Evolutionary conservation across 192 early-diverging fungal species (phyloP), one percentile per base, ranked within the genome.

Genomic region (Anaeromyces robustus): DNA sequence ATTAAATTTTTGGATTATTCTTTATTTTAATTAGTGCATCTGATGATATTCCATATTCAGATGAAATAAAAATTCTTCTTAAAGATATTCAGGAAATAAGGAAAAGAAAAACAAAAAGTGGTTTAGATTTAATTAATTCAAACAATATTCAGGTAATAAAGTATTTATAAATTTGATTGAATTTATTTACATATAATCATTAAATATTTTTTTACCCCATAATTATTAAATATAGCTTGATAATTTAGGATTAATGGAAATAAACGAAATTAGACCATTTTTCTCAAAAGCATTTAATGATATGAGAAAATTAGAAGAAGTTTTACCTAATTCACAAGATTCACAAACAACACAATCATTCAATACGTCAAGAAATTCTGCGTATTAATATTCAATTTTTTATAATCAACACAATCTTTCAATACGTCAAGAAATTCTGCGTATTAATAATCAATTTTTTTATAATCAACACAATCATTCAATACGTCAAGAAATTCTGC

Each of bases 241-340:
- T 83, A 94, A 95, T 80, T 82, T 98, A 80, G 89, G 93, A 30
- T 86, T 91, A 29, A 92, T 94, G 85, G 96, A 98, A 81, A 91
- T 98, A 81, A 96, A 96, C 77, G 94, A 95, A 85, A 95, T 98
- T 80, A 89, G 96, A n/a, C 95, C 95, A 1, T 91, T 98, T 81
- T 96, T 98, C 85, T 84, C 89, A 13, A 87, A 86, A 29, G 94
- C 95, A 26, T 96, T 94, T 84, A 91, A 95, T 80, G 87, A 92
- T 79, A 86, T 94, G 80, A 82, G 87, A 28, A 89, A 87, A 80
- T 79, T 93, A 39, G 83, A 77, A 34, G 43, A 52, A 22, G 6
- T 52, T 52, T 9, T 16, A 41, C 13, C 43, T 14, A 18, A 22
- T 22, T 14, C 2, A 4, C 2, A 18, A 14, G 43, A 52, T 14